These are phyloP conservation scores for Ophiognomonia clavigignenti-juglandacearum DNA, from an alignment of 2,329 filamentous ascomycete genomes.

Conservation along the genomic window DNA sequence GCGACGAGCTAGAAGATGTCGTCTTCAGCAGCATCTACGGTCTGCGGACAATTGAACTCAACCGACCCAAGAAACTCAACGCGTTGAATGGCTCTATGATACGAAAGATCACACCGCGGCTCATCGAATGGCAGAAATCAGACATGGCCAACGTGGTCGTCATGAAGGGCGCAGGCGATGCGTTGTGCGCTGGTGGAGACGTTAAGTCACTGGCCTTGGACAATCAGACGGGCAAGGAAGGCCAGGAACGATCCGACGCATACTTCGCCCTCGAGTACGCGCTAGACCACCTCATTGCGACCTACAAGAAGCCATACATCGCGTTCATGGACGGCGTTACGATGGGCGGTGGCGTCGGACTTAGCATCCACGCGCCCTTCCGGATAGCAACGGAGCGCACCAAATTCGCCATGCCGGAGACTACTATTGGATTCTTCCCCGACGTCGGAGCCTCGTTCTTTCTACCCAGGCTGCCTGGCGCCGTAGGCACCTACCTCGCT, in stretches of 20 bases:
- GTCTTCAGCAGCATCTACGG: constrained; percentile 87
- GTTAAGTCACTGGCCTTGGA: constrained; percentile 71
- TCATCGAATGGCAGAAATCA: constrained; percentile 93
- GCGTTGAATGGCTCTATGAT: constrained; percentile 93
- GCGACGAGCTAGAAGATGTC: constrained; percentile 83
- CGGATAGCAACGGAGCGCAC: constrained; percentile 94
- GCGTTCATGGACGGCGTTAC: constrained; percentile 97
- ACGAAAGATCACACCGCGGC: constrained; percentile 82
- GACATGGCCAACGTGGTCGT: constrained; percentile 89
- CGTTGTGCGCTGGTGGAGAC: constrained; percentile 92
- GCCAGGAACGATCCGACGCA: constrained; percentile 69
- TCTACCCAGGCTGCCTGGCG: constrained; percentile 81
- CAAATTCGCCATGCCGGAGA: constrained; percentile 97
- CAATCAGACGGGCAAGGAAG: constrained; percentile 64
- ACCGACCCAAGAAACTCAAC: constrained; percentile 88
- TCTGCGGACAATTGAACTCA: constrained; percentile 87
- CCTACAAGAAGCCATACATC: constrained; percentile 87
- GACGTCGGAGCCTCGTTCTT: constrained; percentile 97
- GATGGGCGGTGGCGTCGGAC: constrained; percentile 94
- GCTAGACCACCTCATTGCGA: constrained; percentile 91
- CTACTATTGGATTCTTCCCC: constrained; percentile 96
- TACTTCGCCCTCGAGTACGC: constrained; percentile 97
- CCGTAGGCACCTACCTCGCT: constrained; percentile 85
- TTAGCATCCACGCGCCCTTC: constrained; percentile 93
- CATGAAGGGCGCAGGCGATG: constrained; percentile 84